Evolutionary conservation across 495 filamentous ascomycete species (phyloP), one percentile per base, ranked within the genome.

Genomic region (Aspergillus nanangensis): DNA sequence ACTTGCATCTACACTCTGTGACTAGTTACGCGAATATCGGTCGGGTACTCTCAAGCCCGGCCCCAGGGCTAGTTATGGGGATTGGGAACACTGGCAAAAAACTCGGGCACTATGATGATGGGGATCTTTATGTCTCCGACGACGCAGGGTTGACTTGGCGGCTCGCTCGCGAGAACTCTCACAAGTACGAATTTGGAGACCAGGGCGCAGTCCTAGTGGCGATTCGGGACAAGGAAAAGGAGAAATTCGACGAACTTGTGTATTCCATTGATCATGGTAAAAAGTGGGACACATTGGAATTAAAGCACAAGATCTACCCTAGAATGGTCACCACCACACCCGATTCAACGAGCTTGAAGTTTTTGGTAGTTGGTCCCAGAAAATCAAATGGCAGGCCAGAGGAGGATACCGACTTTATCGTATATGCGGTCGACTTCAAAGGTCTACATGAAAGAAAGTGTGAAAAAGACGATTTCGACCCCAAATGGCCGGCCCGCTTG

Each of bases 151-250:
- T 84, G 44, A 95, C 82, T 10, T 98, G 93, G 93, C 76, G 54
- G 5, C 66, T 74, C 51, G 87, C 82, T 1, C 74, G 83, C 5
- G 69, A 90, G 17, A 84, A 84, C n/a, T 83, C 91, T 4, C 90
- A 97, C 63, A 92, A 87, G 59, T 97, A 95, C 64, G 90, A 95
- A 56, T 91, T 96, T 63, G 93, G 92, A 22, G 90, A 95, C 50
- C 81, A 92, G 52, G 93, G 93, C 5, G 85, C 90, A 18, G 79
- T 97, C 18, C 71, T 98, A 3, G 74, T 95, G 25, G 93, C 93
- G 7, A 69, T 96, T 31, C 69, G 72, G 25, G 88, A 95, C 52
- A 71, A 76, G 31, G 74, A 63, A 15, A 61, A 58, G 31, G 74
- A 63, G 17, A 61, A 58, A 41, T 87, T 86, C 5, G 65, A 89